A percentile compares a stretch with the other conserved stretches of the same genome.
Evolutionary conservation across 2,329 filamentous ascomycete genomes (phyloP).

Genomic region (Scytalidium sp.): DNA sequence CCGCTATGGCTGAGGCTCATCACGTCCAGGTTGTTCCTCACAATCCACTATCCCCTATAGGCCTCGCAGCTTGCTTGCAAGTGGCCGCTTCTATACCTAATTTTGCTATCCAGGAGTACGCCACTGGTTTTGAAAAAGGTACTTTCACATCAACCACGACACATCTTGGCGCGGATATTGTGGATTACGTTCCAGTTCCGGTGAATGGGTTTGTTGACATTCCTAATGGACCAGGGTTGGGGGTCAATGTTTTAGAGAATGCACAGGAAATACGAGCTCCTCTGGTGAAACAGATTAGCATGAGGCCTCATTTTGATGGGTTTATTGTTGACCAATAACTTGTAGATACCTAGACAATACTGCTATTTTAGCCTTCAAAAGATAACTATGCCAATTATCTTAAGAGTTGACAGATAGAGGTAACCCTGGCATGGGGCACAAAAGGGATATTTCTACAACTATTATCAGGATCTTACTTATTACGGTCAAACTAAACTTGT

Average conservation of each 20-base stretch:
- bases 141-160: background rate
- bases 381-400: no score
- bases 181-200: background rate
- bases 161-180: background rate
- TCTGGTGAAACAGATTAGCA: background rate
- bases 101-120: background rate
- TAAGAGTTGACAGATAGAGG: no score
- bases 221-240: background rate
- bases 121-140: background rate
- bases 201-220: background rate
- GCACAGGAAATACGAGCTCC: background rate
- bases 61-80: background rate
- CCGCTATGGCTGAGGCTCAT: background rate
- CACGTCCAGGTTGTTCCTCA: background rate
- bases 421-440: no score
- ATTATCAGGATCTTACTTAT: no score
- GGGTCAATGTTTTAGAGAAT: background rate
- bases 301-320: background rate
- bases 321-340: background rate
- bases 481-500: no score
- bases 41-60: background rate
- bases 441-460: no score
- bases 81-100: background rate
- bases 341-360: no score
- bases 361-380: no score